A percentile compares a stretch with the other conserved stretches of the same genome.
phyloP scores from a whole-genome alignment of 345 rosid species.

The Sapria himalayana region DNA sequence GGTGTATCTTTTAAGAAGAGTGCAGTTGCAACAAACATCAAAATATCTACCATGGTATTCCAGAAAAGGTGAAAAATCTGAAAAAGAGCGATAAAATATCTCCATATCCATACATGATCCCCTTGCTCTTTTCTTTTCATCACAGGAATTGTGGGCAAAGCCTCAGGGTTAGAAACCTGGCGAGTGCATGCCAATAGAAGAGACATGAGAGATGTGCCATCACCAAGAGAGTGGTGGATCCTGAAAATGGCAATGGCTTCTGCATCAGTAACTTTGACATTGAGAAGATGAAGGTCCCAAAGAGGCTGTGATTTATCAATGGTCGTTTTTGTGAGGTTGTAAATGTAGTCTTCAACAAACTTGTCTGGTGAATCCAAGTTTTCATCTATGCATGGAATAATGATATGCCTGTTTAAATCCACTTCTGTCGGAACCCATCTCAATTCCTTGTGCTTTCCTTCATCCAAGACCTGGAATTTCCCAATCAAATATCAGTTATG shows the following conservation, averaged over 20 bases:
- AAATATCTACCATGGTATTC: slow-evolving; percentile 12
- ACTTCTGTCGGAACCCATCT: slow-evolving; percentile 23
- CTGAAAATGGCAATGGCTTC: slow-evolving; percentile 18
- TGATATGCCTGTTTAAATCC: slow-evolving; percentile 16
- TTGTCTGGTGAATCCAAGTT: slow-evolving; percentile 11
- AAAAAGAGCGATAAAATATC: slow-evolving; percentile 1
- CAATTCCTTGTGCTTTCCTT: slow-evolving; percentile 10
- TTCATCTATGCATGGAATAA: slow-evolving; percentile 11
- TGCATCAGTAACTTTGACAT: slow-evolving; percentile 13
- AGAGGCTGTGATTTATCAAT: slow-evolving; percentile 17
- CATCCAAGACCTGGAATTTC: slow-evolving; percentile 11
- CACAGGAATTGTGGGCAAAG: slow-evolving; percentile 13
- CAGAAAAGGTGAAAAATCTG: slow-evolving; percentile 6
- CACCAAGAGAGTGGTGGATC: slow-evolving; percentile 47
- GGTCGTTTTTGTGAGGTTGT: slow-evolving; percentile 15
- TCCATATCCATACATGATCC: not conserved
- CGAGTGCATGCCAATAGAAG: slow-evolving; percentile 30
- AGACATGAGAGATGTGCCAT: slow-evolving; percentile 42
- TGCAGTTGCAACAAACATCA: slow-evolving; percentile 19
- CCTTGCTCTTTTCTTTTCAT: slow-evolving; percentile 4
- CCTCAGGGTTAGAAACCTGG: slow-evolving; percentile 11
- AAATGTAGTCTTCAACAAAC: slow-evolving; percentile 17
- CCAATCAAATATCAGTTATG: not conserved
- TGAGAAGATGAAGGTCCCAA: slow-evolving; percentile 27
- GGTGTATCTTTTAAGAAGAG: slow-evolving; percentile 26